Evolutionary conservation across 2,329 filamentous ascomycete species (phyloP).

Genomic region (Talaromyces sp.): DNA sequence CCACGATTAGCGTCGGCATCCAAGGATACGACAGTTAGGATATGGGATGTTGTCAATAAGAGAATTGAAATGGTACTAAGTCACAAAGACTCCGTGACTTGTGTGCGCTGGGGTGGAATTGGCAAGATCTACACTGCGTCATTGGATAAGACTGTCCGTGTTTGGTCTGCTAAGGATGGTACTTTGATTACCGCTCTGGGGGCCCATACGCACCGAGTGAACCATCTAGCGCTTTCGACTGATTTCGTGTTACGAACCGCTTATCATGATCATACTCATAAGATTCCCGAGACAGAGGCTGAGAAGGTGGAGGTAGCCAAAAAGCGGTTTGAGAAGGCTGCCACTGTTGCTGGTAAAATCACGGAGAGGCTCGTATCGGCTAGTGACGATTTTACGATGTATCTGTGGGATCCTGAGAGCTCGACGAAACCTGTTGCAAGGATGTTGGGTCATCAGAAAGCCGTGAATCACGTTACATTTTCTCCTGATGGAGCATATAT

Average conservation of each 20-base stretch:
- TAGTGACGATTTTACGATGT: constrained; percentile 94
- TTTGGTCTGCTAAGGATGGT: constrained; percentile 79
- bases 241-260: constrained; percentile 83
- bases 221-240: constrained; percentile 87
- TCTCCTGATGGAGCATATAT: constrained; percentile 84
- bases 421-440: constrained; percentile 81
- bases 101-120: constrained; percentile 90
- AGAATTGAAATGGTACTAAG: constrained; percentile 75
- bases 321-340: constrained; percentile 79
- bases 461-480: constrained; percentile 92
- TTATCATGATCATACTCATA: constrained; percentile 76
- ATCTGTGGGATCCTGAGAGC: constrained; percentile 79
- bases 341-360: constrained; percentile 67
- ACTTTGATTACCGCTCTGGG: constrained; percentile 73
- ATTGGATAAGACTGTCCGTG: constrained; percentile 86
- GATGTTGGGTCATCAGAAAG: constrained; percentile 90
- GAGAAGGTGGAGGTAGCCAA: constrained; percentile 70
- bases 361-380: constrained; percentile 84
- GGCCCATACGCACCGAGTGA: constrained; percentile 89
- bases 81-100: constrained; percentile 83
- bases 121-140: constrained; percentile 78
- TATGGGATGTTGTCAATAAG: constrained; percentile 79
- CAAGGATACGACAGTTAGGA: constrained; percentile 80
- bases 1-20: constrained; percentile 79
- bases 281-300: constrained; percentile 62